Percentiles rank a stretch among this genome's conserved stretches.
phyloP scores from a whole-genome alignment of 1,284 basidiomycete genomes.

The Cryptococcus sp. region DNA sequence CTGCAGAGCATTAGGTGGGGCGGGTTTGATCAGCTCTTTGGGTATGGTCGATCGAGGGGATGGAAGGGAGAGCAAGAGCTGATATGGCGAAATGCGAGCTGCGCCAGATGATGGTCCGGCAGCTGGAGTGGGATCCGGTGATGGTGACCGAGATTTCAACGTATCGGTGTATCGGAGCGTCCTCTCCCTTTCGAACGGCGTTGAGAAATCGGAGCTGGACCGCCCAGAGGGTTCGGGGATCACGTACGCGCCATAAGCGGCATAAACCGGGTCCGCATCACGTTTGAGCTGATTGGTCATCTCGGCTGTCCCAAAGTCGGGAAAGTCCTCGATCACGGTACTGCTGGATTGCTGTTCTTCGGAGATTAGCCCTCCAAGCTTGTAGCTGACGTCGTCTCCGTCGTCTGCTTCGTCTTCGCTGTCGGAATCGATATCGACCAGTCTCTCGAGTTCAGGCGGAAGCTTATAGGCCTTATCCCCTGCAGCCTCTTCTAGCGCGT shows the following conservation, averaged over 20 bases:
- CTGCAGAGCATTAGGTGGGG: slow-evolving; percentile 23
- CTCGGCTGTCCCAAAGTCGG: not conserved
- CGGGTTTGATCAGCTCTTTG: slow-evolving; percentile 6
- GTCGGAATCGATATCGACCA: not conserved
- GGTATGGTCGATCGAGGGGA: slow-evolving; percentile 24
- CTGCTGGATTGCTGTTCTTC: not conserved
- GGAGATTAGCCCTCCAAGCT: not conserved
- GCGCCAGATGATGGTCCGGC: not conserved
- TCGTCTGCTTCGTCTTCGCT: not conserved
- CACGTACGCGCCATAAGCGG: too few relatives aligned
- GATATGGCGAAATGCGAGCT: slow-evolving; percentile 26
- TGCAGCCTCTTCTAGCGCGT: not conserved
- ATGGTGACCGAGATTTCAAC: not conserved
- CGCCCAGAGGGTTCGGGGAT: too few relatives aligned
- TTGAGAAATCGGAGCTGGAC: too few relatives aligned
- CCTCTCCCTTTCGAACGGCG: too few relatives aligned
- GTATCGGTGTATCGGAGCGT: not conserved
- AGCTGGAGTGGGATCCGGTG: not conserved
- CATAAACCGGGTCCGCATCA: not conserved
- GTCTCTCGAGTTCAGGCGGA: not conserved
- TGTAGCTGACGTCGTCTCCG: not conserved
- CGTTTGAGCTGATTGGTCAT: not conserved
- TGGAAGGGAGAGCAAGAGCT: slow-evolving; percentile 16
- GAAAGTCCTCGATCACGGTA: not conserved
- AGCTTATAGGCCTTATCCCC: not conserved